Evolutionary conservation across 257 asterid genomes (phyloP).

Genomic region (Hygrophila difformis): DNA sequence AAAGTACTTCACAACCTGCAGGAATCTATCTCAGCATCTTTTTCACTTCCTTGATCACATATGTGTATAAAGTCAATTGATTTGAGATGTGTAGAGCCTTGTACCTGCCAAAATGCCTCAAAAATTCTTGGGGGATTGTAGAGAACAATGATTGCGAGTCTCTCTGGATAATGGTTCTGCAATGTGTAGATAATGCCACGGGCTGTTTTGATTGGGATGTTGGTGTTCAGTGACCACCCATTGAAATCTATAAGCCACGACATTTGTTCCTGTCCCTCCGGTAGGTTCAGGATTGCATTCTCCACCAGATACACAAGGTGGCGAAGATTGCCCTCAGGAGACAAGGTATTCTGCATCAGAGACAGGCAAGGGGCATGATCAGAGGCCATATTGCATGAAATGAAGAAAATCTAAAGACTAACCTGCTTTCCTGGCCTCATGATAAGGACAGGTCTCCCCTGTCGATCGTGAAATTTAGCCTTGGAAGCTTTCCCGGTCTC

Average conservation of each 20-base stretch:
- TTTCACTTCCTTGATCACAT: no score
- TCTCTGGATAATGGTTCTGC: constrained; percentile 84
- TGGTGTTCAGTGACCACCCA: constrained; percentile 70
- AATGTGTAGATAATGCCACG: constrained; percentile 53
- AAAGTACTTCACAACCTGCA: constrained; percentile 65
- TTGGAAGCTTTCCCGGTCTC: constrained; percentile 83
- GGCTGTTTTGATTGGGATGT: constrained; percentile 50
- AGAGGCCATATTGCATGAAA: no score
- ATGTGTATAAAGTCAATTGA: no score
- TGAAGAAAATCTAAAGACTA: no score
- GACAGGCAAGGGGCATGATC: no score
- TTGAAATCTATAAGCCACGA: constrained; percentile 88
- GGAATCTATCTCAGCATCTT: no score
- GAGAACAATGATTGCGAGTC: constrained; percentile 58
- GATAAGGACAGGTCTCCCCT: constrained; percentile 68
- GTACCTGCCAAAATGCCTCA: constrained; percentile 75
- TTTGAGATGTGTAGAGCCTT: no score
- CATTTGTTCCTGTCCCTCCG: constrained; percentile 78
- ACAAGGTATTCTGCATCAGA: constrained; percentile 47
- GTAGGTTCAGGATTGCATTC: constrained; percentile 67
- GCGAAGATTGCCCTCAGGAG: constrained; percentile 55
- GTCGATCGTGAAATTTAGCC: constrained; percentile 67
- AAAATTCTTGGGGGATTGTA: constrained; percentile 76
- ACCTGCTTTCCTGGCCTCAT: constrained; percentile 93
- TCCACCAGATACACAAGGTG: constrained; percentile 74